These are phyloP conservation scores for Kwoniella bestiolae DNA, from an alignment of 768 basidiomycete genomes.

Conservation along the genomic window DNA sequence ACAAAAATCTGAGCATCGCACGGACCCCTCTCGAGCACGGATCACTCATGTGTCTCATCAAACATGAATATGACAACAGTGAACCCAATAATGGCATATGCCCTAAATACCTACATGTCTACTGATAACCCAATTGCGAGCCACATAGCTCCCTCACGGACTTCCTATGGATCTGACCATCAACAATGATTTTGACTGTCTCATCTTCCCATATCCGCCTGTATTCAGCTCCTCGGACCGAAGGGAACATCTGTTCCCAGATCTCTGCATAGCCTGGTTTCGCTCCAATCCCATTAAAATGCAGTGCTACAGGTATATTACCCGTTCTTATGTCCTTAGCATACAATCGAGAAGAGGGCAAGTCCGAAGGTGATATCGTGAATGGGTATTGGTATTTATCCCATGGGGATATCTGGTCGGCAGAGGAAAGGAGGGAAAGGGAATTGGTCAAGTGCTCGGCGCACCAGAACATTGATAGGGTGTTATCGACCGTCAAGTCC, in stretches of 20 bases:
- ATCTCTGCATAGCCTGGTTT: background rate
- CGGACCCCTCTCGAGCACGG: too few relatives aligned
- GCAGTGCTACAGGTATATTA: constrained; percentile 4
- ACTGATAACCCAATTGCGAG: background rate
- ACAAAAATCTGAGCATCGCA: too few relatives aligned
- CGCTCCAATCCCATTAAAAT: constrained; percentile 5
- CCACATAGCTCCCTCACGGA: background rate
- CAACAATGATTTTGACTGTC: background rate
- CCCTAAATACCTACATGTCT: background rate
- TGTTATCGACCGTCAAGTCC: background rate
- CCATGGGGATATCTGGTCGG: background rate
- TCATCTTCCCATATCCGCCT: background rate
- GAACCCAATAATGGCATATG: too few relatives aligned
- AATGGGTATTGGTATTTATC: background rate
- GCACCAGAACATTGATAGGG: constrained; percentile 3
- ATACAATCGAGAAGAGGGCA: background rate
- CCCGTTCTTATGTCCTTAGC: background rate
- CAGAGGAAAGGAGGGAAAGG: background rate
- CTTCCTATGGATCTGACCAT: background rate
- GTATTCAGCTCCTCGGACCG: background rate
- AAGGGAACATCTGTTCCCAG: background rate
- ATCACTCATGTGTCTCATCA: too few relatives aligned
- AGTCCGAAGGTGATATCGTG: background rate
- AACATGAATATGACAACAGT: too few relatives aligned
- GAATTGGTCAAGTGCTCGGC: background rate